These are phyloP conservation scores for Eucalyptus sideroxylon DNA, from an alignment of 345 rosid species.

Conservation along the genomic window DNA sequence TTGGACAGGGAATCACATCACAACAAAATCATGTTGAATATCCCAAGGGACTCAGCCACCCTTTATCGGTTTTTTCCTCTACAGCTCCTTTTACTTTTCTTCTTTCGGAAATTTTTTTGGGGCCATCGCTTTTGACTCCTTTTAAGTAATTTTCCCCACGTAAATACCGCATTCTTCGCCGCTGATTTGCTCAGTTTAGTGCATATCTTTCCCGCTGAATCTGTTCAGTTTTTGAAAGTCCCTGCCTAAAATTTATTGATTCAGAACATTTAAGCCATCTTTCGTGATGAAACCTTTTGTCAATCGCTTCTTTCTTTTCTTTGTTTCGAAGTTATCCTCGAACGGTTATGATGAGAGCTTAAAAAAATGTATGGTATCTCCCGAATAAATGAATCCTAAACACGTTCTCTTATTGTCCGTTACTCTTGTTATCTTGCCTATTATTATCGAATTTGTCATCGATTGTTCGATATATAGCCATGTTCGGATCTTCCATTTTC, in stretches of 20 bases:
- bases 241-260: background rate
- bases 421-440: background rate
- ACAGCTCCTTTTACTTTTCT: background rate
- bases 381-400: background rate
- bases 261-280: background rate
- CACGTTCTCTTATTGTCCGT: background rate
- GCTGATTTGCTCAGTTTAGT: background rate
- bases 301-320: background rate
- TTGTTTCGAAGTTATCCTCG: background rate
- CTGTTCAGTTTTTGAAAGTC: background rate
- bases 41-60: background rate
- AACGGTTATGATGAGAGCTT: background rate
- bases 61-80: background rate
- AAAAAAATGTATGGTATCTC: background rate
- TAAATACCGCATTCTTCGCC: background rate
- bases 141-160: background rate
- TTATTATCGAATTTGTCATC: background rate
- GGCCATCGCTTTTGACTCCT: background rate
- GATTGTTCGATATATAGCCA: background rate
- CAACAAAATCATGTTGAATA: background rate
- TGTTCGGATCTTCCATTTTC: background rate
- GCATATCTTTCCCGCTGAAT: background rate
- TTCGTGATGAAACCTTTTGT: background rate
- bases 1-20: background rate
- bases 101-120: background rate